Evolutionary conservation across 768 basidiomycete genomes (phyloP), one percentile per base, ranked within the genome.

Genomic region (Mycena vulgaris): DNA sequence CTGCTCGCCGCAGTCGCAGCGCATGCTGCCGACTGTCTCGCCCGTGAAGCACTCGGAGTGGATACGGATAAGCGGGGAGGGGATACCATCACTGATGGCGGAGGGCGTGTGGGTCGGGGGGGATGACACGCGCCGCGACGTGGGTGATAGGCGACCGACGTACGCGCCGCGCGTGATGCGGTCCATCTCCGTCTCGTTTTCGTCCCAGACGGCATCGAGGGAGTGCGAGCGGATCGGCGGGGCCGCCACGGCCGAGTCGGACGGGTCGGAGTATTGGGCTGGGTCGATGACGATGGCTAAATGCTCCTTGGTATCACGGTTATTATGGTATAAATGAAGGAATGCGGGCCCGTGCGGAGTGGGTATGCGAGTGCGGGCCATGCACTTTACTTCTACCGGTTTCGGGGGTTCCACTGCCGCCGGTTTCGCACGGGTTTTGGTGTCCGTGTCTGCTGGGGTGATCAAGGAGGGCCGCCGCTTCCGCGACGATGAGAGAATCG

Each of bases 31-130:
- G 67, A 99, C 90, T 10, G 97, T 99, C 81, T 99, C 98, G 31
- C 98, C 98, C 0, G 98, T 99, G 83, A 96, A 99, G 80, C 98
- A 99, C 80, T 99, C 98, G 31, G 96, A 98, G 81, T 99, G 98
- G 58, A 99, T 95, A 42, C 98, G 92, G 49, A 99, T 91, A 59
- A 99, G 89, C 0, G 98, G 96, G 0, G 92, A 81, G 1, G 93
- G 93, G 39, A 92, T 78, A 48, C 77, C 74, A 65, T 84, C 74
- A 62, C 66, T 68, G 48, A 33, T 63, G 71, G 69, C 51, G 64
- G 59, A 35, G 64, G 62, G 68, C 63, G 69, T 48, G 19, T 73
- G 62, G 28, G 78, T 55, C n/a, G 81, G 76, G 27, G 86, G 82
- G 58, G 78, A 78, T 14, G 88, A 89, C 5, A 86, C 80, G 31